Evolutionary conservation across 2,329 filamentous ascomycete genomes (phyloP), one percentile per base, ranked within the genome.

Genomic region (Beauveria varroae): DNA sequence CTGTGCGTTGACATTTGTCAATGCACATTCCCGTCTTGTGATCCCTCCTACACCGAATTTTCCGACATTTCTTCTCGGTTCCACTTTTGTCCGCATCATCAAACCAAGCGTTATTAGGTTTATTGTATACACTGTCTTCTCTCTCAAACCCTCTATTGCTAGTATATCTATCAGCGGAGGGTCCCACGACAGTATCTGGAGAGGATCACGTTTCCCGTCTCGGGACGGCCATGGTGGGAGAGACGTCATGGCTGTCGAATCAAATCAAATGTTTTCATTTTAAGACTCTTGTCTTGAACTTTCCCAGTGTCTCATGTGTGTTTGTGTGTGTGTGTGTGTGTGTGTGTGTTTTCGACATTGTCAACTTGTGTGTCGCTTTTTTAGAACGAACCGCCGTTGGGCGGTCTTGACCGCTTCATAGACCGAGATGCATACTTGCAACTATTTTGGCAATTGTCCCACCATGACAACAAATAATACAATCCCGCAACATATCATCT

Each of bases 51-150:
- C 47, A 40, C 34, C 37, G 18, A 52, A 12, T 51, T 24, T 44
- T 43, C 30, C 55, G 30, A 41, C 3, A 40, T n/a, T 59, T 46
- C n/a, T 52, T 57, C 43, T 37, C 30, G n/a, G 55, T 24, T 47
- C 22, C 10, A 30, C 20, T 22, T 47, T 28, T 43, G 30, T 44
- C 37, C n/a, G 24, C 56, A 28, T 26, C 37, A 18, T 16, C 46
- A 18, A 28, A 20, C 46, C 20, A 64, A 18, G n/a, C 20, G 18
- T 26, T 9, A 10, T 30, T 43, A 24, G 54, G 55, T n/a, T 30
- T 53, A 46, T 28, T 60, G 37, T 43, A 59, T 26, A 59, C 40
- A 76, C 82, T 86, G 83, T 86, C 83, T 86, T 86, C 83, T 86
- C 84, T 84, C 81, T 83, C 79, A 81, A 79, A 78, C 75, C 64